Evolutionary conservation across 192 early-diverging fungal species (phyloP).

Genomic region (Rhizophagus clarus): DNA sequence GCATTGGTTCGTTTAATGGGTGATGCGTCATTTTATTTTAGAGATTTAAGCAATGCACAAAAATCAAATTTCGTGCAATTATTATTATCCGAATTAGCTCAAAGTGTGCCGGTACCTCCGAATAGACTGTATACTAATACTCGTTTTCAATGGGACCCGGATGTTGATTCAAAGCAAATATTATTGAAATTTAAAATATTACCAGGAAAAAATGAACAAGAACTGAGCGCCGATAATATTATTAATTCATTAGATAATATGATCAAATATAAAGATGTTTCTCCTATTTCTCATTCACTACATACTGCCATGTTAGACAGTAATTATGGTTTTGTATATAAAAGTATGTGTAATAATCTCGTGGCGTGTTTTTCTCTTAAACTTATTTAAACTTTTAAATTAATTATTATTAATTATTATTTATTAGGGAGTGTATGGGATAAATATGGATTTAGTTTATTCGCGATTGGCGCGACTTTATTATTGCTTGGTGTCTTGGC

Average conservation of each 20-base stretch:
- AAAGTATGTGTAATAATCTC: not conserved
- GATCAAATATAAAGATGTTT: not conserved
- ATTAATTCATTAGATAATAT: not conserved
- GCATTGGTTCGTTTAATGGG: not conserved
- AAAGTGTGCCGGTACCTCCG: not conserved
- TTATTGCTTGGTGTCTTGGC: not conserved
- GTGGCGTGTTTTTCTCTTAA: too few species aligned
- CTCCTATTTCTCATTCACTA: not conserved
- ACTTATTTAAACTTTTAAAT: not conserved
- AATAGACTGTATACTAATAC: not conserved
- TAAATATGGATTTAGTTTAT: not conserved
- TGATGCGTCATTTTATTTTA: not conserved
- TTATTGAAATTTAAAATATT: conserved; percentile 14
- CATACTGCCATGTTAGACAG: not conserved
- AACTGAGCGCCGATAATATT: not conserved
- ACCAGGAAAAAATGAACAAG: not conserved
- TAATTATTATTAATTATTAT: not conserved
- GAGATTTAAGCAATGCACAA: not conserved
- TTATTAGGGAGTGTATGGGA: conserved; percentile 14
- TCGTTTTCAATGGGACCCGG: not conserved
- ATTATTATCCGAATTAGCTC: not conserved
- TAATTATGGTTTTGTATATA: not conserved
- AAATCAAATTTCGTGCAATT: not conserved
- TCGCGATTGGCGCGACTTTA: not conserved
- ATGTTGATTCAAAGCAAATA: not conserved